Base-by-base conservation (phyloP, 257 asterid genomes). In the Haberlea rhodopensis region DNA sequence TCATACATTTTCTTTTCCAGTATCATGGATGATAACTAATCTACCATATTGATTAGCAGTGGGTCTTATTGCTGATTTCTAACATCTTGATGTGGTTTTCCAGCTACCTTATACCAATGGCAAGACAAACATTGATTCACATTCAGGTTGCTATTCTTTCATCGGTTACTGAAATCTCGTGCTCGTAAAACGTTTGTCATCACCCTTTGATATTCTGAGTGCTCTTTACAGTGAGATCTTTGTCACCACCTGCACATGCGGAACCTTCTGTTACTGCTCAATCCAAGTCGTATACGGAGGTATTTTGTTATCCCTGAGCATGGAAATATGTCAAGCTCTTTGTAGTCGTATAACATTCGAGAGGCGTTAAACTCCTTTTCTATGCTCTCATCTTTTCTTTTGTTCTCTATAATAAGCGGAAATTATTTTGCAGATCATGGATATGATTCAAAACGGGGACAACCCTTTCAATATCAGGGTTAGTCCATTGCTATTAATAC, bases 401-500 rank as follows among this genome's bases (percentile, higher is more conserved):
- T 10, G 1, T 8, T 22, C 26, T 26, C 18, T 40, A 71, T 71
- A 37, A 80, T 32, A 66, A 43, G 53, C 6, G 21, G 20, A 21
- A 5, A 40, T 54, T 63, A 28, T 56, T 70, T 62, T 73, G 75
- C 92, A 94, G 99, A 86, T 94, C 69, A 77, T 94, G 97, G 81
- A 78, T 55, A 90, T 90, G 97, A 82, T 94, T 77, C 87, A 85
- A 71, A 82, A 95, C 80, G 99, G 99, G 73, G 99, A 94, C 79
- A 90, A 67, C 59, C 99, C 97, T 29, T 62, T 96, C 66, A 90
- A 90, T 71, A 83, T 94, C 69, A 82, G 96, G 80, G 98, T 92
- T 69, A 61, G 85, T 81, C 66, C 72, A 58, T 65, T 27, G 28
- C 58, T 20, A 57, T 15, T 28, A 15, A 62, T 58, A 62, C 51